These are phyloP conservation scores for Atalantia buxifolia DNA, from an alignment of 345 rosid species.

Conservation along the genomic window DNA sequence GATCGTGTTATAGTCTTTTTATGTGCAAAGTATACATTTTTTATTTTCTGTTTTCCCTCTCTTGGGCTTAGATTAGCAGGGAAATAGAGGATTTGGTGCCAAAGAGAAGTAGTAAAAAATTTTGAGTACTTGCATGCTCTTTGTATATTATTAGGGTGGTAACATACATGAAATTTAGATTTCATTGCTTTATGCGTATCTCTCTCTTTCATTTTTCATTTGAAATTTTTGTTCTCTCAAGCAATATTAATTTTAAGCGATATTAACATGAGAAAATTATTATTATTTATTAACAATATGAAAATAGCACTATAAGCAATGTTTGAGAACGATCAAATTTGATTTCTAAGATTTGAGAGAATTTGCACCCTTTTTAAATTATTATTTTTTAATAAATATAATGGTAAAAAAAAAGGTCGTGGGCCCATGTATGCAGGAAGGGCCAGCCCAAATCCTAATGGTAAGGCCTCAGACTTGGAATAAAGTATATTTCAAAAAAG, in stretches of 20 bases:
- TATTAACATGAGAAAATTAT: too few relatives aligned
- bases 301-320: neutral
- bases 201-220: neutral
- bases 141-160: constrained; percentile 8
- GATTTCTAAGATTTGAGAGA: neutral
- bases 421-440: too few relatives aligned
- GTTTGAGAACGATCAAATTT: neutral
- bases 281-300: too few relatives aligned
- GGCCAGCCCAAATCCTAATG: too few relatives aligned
- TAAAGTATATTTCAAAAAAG: too few relatives aligned
- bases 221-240: neutral
- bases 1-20: constrained; percentile 15
- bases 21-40: constrained; percentile 21
- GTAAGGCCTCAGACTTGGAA: too few relatives aligned
- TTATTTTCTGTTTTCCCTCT: neutral
- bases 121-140: constrained; percentile 8
- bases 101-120: constrained; percentile 24
- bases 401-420: too few relatives aligned
- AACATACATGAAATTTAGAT: constrained; percentile 8
- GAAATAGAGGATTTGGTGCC: constrained; percentile 4
- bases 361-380: too few relatives aligned
- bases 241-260: too few relatives aligned
- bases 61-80: constrained; percentile 1
- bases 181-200: neutral
- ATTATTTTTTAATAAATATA: too few relatives aligned